A percentile compares a stretch with the other conserved stretches of the same genome.
Evolutionary conservation across 2,329 filamentous ascomycete genomes (phyloP).

Genomic region (Leptographium radiaticola): DNA sequence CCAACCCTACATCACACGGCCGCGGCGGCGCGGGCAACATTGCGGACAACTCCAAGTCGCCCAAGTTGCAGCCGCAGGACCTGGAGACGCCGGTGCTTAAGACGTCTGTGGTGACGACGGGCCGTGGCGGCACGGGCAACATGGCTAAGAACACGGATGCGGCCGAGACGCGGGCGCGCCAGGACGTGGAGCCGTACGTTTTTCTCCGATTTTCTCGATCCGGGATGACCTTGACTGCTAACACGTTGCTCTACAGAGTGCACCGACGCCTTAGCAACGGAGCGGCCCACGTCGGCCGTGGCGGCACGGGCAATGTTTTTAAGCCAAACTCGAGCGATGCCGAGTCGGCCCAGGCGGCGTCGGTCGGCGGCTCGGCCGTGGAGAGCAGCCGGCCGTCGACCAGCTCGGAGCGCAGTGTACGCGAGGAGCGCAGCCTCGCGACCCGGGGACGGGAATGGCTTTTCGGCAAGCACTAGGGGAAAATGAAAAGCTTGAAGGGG

Average conservation of each 20-base stretch:
- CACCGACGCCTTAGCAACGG: conserved; percentile 43
- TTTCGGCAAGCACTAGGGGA: conserved; percentile 35
- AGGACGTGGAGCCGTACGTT: conserved; percentile 66
- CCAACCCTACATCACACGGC: conserved; percentile 50
- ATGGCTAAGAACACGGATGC: conserved; percentile 67
- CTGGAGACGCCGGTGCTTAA: conserved; percentile 77
- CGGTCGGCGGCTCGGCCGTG: conserved; percentile 17
- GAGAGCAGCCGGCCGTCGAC: conserved; percentile 13
- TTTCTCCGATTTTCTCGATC: neutral
- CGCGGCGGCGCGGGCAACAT: conserved; percentile 73
- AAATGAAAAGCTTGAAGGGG: conserved; percentile 19
- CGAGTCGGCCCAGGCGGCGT: conserved; percentile 16
- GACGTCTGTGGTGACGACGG: conserved; percentile 72
- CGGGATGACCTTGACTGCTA: no score
- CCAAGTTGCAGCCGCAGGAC: conserved; percentile 42
- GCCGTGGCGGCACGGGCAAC: conserved; percentile 78
- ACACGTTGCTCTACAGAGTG: conserved; percentile 27
- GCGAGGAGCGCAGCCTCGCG: conserved; percentile 18
- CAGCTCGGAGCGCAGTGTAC: neutral
- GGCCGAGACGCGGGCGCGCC: conserved; percentile 59
- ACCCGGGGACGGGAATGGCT: conserved; percentile 36
- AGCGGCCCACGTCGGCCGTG: conserved; percentile 56
- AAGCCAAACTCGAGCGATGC: conserved; percentile 31
- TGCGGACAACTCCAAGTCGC: conserved; percentile 35
- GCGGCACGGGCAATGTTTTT: conserved; percentile 62